A percentile compares a stretch with the other conserved stretches of the same genome.
Evolutionary conservation across 768 basidiomycete species (phyloP).

Genomic region (Mycena leptocephala): DNA sequence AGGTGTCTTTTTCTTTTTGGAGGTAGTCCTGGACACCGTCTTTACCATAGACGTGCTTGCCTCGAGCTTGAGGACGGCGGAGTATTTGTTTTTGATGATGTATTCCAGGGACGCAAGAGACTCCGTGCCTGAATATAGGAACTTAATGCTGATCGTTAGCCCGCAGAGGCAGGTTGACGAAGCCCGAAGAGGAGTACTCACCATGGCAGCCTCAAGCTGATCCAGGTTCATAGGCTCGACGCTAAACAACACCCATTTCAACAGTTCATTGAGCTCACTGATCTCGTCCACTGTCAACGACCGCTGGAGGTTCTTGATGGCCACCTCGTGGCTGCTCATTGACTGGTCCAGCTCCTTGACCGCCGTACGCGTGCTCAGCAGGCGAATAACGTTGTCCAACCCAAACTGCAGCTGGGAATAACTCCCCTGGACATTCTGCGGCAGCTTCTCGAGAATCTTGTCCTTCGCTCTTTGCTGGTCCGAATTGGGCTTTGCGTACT

Average conservation of each 20-base stretch:
- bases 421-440: neutral
- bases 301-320: neutral
- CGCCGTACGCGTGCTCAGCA: neutral
- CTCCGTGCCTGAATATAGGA: neutral
- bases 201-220: neutral
- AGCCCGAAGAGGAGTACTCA: neutral
- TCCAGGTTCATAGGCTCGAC: neutral
- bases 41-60: neutral
- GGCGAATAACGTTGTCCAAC: neutral
- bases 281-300: neutral
- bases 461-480: neutral
- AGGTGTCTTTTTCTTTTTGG: neutral
- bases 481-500: neutral
- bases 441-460: neutral
- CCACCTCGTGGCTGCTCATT: neutral
- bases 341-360: neutral
- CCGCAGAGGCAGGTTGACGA: neutral
- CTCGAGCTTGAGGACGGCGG: neutral
- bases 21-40: neutral
- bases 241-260: neutral
- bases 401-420: neutral
- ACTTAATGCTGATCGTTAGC: neutral
- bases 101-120: neutral
- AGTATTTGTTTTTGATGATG: neutral
- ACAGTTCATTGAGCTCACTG: neutral